These are phyloP conservation scores for Coniochaeta ligniaria DNA, from an alignment of 2,329 filamentous ascomycete species.

Conservation along the genomic window DNA sequence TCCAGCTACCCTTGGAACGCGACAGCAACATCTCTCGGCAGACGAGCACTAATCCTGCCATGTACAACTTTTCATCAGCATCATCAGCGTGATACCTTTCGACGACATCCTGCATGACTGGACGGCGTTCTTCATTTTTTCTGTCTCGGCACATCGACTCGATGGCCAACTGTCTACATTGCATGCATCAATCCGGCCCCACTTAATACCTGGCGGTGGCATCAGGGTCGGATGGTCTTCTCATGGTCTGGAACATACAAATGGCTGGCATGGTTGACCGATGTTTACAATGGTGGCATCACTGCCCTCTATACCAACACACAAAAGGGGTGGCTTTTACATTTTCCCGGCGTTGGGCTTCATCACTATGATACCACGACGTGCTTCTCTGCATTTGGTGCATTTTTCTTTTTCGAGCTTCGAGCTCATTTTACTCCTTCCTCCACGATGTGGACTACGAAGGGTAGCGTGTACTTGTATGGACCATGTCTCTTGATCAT, in stretches of 20 bases:
- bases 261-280: constrained; percentile 11
- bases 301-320: constrained; percentile 9
- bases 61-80: constrained; percentile 14
- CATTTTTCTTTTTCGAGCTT: neutral
- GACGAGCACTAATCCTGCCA: constrained; percentile 10
- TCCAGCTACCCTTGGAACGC: neutral
- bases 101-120: constrained; percentile 15
- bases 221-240: constrained; percentile 11
- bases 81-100: constrained; percentile 9
- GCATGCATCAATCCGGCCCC: constrained; percentile 13
- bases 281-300: constrained; percentile 18
- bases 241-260: constrained; percentile 9
- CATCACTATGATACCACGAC: neutral
- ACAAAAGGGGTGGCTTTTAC: neutral
- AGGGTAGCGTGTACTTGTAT: neutral
- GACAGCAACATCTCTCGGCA: constrained; percentile 8
- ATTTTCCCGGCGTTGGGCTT: neutral
- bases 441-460: neutral
- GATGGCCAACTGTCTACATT: constrained; percentile 6
- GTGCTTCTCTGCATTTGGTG: neutral
- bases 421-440: neutral
- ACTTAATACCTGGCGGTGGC: constrained; percentile 7
- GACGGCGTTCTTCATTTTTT: constrained; percentile 11
- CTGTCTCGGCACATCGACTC: constrained; percentile 3
- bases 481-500: neutral